phyloP scores from a whole-genome alignment of 257 asterid genomes.

The Nicotiana benthamiana region DNA sequence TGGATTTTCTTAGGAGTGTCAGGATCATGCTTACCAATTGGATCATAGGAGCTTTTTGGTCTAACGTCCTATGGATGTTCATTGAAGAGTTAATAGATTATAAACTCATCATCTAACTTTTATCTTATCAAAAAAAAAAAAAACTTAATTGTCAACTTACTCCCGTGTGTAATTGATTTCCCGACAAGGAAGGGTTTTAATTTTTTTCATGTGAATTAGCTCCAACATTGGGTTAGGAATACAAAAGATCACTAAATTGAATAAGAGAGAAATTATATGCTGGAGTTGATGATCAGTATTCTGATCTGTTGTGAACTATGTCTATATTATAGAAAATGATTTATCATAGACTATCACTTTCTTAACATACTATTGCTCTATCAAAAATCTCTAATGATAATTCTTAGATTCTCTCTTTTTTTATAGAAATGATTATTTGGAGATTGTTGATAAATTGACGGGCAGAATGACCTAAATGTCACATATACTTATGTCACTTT shows the following conservation, averaged over 20 bases:
- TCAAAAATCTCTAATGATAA: neutral
- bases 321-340: neutral
- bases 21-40: neutral
- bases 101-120: neutral
- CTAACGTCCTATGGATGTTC: neutral
- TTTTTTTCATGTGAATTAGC: neutral
- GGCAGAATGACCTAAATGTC: too few species aligned
- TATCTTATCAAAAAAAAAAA: too few species aligned
- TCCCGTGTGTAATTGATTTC: neutral
- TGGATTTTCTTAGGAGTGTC: neutral
- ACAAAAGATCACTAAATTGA: neutral
- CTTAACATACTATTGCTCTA: neutral
- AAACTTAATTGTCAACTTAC: neutral
- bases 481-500: too few species aligned
- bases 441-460: neutral
- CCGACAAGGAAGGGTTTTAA: neutral
- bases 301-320: neutral
- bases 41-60: neutral
- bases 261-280: neutral
- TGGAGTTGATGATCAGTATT: neutral
- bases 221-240: neutral
- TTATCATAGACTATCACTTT: neutral
- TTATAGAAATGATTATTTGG: neutral
- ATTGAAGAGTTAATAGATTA: neutral
- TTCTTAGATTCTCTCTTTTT: neutral